These are phyloP conservation scores for Globisporangium emineosum DNA, from an alignment of 352 stramenopile genomes.

Conservation along the genomic window DNA sequence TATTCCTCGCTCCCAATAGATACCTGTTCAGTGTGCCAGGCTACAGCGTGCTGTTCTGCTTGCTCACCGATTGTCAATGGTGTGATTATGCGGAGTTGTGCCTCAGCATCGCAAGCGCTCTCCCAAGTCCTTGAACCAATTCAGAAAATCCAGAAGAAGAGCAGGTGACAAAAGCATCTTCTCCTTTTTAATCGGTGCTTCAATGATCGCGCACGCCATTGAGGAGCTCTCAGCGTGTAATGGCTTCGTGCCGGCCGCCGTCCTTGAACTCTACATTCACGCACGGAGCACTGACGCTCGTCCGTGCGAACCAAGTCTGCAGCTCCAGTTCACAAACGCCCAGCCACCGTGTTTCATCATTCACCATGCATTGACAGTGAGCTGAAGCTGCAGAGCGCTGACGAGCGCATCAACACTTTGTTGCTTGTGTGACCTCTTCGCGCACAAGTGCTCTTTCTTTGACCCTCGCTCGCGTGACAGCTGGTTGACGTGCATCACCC, in stretches of 20 bases:
- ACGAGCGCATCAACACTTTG: too few species aligned
- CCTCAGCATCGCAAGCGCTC: too few species aligned
- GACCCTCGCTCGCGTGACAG: neutral
- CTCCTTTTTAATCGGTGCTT: neutral
- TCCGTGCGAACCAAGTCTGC: too few species aligned
- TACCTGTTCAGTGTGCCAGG: too few species aligned
- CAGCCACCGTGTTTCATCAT: too few species aligned
- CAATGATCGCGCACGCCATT: neutral
- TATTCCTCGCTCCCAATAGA: too few species aligned
- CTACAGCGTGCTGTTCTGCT: too few species aligned
- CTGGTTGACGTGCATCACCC: slow-evolving; percentile 1
- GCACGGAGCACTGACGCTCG: neutral
- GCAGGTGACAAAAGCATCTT: neutral
- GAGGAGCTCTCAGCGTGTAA: neutral
- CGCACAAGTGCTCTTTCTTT: neutral
- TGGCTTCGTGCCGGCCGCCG: neutral
- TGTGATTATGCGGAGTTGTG: too few species aligned
- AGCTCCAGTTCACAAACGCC: too few species aligned
- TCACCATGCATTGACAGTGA: too few species aligned
- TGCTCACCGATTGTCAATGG: too few species aligned
- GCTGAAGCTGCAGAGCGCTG: too few species aligned
- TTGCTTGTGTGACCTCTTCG: neutral
- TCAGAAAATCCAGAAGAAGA: neutral
- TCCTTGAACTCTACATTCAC: neutral
- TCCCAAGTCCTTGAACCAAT: neutral